These are phyloP conservation scores for Trichophyton benhamiae DNA, from an alignment of 2,329 filamentous ascomycete species.

Conservation along the genomic window DNA sequence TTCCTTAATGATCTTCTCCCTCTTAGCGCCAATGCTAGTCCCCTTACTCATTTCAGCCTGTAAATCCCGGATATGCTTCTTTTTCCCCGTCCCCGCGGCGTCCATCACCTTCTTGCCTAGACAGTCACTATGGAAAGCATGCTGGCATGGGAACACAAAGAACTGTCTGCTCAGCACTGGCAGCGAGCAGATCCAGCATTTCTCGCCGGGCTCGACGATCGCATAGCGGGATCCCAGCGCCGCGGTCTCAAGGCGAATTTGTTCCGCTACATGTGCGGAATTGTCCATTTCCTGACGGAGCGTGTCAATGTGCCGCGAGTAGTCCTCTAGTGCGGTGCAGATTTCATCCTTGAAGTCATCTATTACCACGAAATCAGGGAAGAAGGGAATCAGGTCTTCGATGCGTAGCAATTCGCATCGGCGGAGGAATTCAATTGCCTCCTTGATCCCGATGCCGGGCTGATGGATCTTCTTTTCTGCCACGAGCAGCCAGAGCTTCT, in stretches of 20 bases:
- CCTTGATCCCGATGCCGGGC: slow-evolving; percentile 74
- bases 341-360: slow-evolving; percentile 99
- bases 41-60: slow-evolving; percentile 74
- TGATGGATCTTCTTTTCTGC: slow-evolving; percentile 81
- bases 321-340: slow-evolving; percentile 83
- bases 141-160: slow-evolving; percentile 97
- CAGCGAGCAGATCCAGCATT: slow-evolving; percentile 77
- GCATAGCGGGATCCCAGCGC: slow-evolving; percentile 80
- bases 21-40: slow-evolving; percentile 49
- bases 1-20: slow-evolving; percentile 74
- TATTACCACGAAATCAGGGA: slow-evolving; percentile 96
- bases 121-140: slow-evolving; percentile 94
- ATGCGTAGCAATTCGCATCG: slow-evolving; percentile 86
- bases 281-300: slow-evolving; percentile 95
- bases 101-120: slow-evolving; percentile 75
- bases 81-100: slow-evolving; percentile 61
- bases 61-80: slow-evolving; percentile 69
- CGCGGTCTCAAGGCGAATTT: slow-evolving; percentile 83
- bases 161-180: slow-evolving; percentile 84
- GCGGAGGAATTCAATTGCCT: slow-evolving; percentile 84
- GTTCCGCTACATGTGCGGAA: slow-evolving; percentile 70
- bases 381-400: slow-evolving; percentile 95
- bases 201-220: slow-evolving; percentile 90
- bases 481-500: slow-evolving; percentile 90
- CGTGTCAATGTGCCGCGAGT: slow-evolving; percentile 76